phyloP scores from a whole-genome alignment of 1,284 basidiomycete species.

The Papiliotrema terrestris region DNA sequence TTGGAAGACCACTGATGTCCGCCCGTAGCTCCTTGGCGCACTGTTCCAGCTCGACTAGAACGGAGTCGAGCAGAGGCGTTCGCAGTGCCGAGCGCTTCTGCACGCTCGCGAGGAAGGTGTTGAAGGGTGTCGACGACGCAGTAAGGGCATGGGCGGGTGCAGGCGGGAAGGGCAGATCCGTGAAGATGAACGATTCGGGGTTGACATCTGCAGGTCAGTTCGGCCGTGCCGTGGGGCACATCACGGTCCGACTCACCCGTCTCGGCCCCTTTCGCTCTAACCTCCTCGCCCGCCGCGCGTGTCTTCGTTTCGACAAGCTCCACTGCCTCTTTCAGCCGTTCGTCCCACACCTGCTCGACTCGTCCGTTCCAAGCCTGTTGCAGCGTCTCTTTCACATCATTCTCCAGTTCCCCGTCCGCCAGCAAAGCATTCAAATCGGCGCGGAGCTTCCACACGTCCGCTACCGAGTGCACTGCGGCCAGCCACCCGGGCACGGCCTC shows the following conservation, averaged over 20 bases:
- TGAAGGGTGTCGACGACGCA: conserved; percentile 23
- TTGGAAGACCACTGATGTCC: conserved; percentile 33
- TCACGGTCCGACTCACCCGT: conserved; percentile 13
- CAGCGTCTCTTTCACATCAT: conserved; percentile 24
- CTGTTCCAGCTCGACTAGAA: conserved; percentile 33
- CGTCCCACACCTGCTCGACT: conserved; percentile 40
- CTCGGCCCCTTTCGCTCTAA: conserved; percentile 17
- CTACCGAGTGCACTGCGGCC: conserved; percentile 28
- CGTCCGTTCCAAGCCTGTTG: conserved; percentile 41
- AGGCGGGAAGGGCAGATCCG: conserved; percentile 35
- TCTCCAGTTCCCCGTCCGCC: conserved; percentile 24
- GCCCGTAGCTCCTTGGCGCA: conserved; percentile 27
- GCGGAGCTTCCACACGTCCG: conserved; percentile 44
- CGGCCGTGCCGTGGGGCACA: neutral
- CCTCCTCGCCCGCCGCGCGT: conserved; percentile 20
- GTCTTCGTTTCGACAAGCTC: conserved; percentile 17
- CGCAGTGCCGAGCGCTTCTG: conserved; percentile 34
- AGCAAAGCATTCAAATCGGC: conserved; percentile 19
- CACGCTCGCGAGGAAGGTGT: conserved; percentile 33
- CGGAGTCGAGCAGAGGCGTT: conserved; percentile 39
- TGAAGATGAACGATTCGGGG: conserved; percentile 39
- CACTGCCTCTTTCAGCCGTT: conserved; percentile 31
- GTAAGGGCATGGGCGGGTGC: conserved; percentile 18
- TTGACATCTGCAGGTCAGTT: conserved; percentile 22
- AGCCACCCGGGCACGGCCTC: conserved; percentile 37